Evolutionary conservation across 129 eudicot species (phyloP), one percentile per base, ranked within the genome.

Genomic region (Silybum marianum): DNA sequence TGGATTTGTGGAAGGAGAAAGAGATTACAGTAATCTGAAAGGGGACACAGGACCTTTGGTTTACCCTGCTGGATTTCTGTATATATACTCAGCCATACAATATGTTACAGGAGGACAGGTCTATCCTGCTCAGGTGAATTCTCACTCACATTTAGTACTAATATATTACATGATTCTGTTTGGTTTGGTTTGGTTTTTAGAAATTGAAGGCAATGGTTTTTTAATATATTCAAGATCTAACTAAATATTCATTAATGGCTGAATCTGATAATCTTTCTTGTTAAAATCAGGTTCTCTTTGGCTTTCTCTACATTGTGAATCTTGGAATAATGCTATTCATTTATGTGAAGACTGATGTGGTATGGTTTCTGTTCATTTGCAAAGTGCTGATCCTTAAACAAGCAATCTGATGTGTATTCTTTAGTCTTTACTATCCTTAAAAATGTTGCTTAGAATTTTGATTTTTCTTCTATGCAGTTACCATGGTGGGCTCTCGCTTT

Each of bases 31-130:
- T 71, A 94, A 92, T 79, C 85, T 94, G 85, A 81, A 89, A 89
- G 98, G 98, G 46, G 97, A 94, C 82, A 94, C 98, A 9, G 97
- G 98, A 78, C 98, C 98, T 34, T 81, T 94, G 81, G 98, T 94
- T 38, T 94, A 94, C 81, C 98, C 98, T 21, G 98, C 98, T 66
- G 98, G 98, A 1, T 94, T 94, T 89, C 93, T 94, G 11, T 91
- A 94, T 81, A 70, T 91, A 22, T 94, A 94, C 81, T 90, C 97
- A 18, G 95, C 86, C 71, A 88, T 94, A 38, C 95, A 85, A 70
- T 92, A 80, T 86, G 62, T 94, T 84, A 94, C 97, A 6, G 97
- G 96, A 71, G 96, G 94, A 42, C 78, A 81, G 19, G 97, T 94
- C 40, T 90, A 75, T 80, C 93, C 88, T 79, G 97, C 96, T 16